A percentile compares a stretch with the other conserved stretches of the same genome.
Conservation (phyloP, 2,329 filamentous ascomycete species). For the Botryotinia narcissicola region DNA sequence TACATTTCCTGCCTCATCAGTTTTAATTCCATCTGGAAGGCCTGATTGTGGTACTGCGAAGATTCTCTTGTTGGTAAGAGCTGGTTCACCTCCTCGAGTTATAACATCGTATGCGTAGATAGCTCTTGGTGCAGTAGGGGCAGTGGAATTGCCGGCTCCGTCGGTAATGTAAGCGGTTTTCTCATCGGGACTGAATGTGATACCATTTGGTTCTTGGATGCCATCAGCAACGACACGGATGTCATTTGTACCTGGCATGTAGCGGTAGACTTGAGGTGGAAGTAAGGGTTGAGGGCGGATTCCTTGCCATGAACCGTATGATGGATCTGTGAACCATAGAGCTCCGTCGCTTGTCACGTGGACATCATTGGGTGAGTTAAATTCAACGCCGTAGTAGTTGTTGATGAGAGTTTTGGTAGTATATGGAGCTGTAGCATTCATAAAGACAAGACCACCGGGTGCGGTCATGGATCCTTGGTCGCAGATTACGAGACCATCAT, state of each 20-base stretch:
- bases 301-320: constrained; percentile 57
- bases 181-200: constrained; percentile 56
- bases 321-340: constrained; percentile 61
- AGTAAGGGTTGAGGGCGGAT: constrained; percentile 54
- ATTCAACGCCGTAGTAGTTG: constrained; percentile 56
- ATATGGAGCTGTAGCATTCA: constrained; percentile 25
- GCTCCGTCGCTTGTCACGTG: constrained; percentile 51
- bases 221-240: constrained; percentile 56
- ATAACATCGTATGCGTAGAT: constrained; percentile 32
- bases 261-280: constrained; percentile 57
- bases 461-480: constrained; percentile 26
- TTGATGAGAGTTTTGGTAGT: constrained; percentile 48
- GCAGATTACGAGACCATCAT: constrained; percentile 25
- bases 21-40: constrained; percentile 57
- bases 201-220: constrained; percentile 54
- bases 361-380: constrained; percentile 59
- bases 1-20: constrained; percentile 52
- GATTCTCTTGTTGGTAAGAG: constrained; percentile 31
- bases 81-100: constrained; percentile 15
- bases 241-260: constrained; percentile 49
- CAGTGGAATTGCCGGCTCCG: constrained; percentile 41
- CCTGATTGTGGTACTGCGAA: constrained; percentile 55
- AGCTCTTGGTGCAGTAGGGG: constrained; percentile 41
- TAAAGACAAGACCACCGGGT: constrained; percentile 23
- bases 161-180: constrained; percentile 54